Evolutionary conservation across 768 basidiomycete genomes (phyloP), one percentile per base, ranked within the genome.

Genomic region (Boletus edulis): DNA sequence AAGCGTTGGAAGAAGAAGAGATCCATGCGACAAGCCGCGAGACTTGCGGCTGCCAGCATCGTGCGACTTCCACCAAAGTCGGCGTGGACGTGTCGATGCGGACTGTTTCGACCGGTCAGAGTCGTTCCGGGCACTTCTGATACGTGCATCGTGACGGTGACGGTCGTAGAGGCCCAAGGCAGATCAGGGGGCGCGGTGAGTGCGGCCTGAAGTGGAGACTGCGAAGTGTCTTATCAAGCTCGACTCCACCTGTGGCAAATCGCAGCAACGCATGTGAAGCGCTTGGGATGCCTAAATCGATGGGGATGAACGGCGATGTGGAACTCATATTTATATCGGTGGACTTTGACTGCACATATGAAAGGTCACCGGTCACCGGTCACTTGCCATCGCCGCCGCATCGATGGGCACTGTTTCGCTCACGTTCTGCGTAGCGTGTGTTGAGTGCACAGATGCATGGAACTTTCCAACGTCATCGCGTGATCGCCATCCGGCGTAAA

Each of bases 231-330:
- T 55, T 54, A 55, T 62, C 46, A 34, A 17, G 40, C 13, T 5
- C 39, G 5, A 48, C 43, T 53, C 51, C 39, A 51, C 51, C 29
- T 31, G 35, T 24, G 15, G 27, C 29, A 37, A 18, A 38, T 46
- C 29, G 27, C 18, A 29, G 20, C 29, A 13, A 10, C 27, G 17
- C 42, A 37, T 35, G n/a, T 29, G 49, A 41, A 42, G 38, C 14
- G n/a, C 53, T 55, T 46, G 22, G 22, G n/a, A 31, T 46, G 9
- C 55, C 51, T 20, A 41, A 61, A 52, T 20, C 5, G 42, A 45
- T 17, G 10, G 13, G 40, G 31, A 5, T 4, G 41, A 5, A 38
- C 18, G 38, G 8, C 14, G 45, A 51, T 43, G 53, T 13, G 14
- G 10, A 37, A 9, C n/a, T 7, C 9, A 17, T 34, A 9, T 54